These are phyloP conservation scores for Colletotrichum sp. DNA, from an alignment of 2,329 filamentous ascomycete genomes.

Conservation along the genomic window DNA sequence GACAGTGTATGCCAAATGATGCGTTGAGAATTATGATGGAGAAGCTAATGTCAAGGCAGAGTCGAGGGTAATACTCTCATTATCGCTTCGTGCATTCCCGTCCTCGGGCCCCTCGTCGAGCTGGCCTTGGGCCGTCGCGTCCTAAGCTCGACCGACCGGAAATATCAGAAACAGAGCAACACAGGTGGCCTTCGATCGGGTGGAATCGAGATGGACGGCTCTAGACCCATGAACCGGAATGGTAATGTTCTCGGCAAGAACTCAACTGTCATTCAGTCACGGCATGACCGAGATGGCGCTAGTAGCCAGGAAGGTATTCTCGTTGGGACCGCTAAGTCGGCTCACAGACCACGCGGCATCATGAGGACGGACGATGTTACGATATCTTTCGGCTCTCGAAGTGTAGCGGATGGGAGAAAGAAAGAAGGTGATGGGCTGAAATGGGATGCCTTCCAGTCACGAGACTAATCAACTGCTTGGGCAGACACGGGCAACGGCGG, in stretches of 20 bases:
- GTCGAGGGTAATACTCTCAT: slow-evolving; percentile 2
- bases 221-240: not conserved
- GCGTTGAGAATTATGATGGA: not conserved
- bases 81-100: not conserved
- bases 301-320: slow-evolving; percentile 3
- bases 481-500: not conserved
- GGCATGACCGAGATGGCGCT: not conserved
- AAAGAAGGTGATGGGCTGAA: not conserved
- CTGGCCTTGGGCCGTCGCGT: not conserved
- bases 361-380: not conserved
- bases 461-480: not conserved
- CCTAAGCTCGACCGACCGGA: not conserved
- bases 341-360: not conserved
- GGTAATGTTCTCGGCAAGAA: not conserved
- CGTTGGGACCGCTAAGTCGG: not conserved
- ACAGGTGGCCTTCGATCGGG: not conserved
- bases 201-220: not conserved
- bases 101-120: not conserved
- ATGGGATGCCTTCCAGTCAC: not conserved
- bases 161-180: not conserved
- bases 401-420: not conserved
- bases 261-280: not conserved
- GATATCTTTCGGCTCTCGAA: not conserved
- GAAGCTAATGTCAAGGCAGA: not conserved
- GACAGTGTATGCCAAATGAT: not conserved